These are phyloP conservation scores for Gleditsia sinensis DNA, from an alignment of 306 rosid genomes.

Conservation along the genomic window DNA sequence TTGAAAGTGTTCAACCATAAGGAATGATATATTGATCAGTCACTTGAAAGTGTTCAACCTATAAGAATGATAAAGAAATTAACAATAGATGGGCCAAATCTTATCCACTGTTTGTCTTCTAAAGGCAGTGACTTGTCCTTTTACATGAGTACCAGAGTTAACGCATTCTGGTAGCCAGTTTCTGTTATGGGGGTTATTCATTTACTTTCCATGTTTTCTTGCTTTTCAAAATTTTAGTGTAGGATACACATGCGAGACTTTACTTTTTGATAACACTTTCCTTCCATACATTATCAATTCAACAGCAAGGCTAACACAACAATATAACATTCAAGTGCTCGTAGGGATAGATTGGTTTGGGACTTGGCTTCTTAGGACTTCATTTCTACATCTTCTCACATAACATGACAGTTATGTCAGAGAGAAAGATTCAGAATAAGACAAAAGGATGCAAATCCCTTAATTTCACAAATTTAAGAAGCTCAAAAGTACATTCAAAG, in stretches of 20 bases:
- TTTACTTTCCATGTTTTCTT: neutral
- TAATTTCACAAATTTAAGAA: constrained; percentile 32
- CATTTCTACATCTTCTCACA: constrained; percentile 1
- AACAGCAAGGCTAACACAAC: neutral
- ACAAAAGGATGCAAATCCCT: constrained; percentile 21
- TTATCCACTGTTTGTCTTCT: constrained; percentile 1
- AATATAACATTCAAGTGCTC: neutral
- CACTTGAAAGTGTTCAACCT: constrained; percentile 2
- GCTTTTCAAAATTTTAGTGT: neutral
- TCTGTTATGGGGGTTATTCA: neutral
- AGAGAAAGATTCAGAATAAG: constrained; percentile 4
- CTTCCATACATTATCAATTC: constrained; percentile 3
- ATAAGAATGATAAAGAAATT: constrained; percentile 3
- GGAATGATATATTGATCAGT: constrained; percentile 10
- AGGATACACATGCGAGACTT: neutral
- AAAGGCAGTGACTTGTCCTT: neutral
- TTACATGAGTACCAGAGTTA: constrained; percentile 12
- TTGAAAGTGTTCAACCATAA: constrained; percentile 11
- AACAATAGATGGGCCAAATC: neutral
- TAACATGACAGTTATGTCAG: neutral
- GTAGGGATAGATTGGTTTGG: constrained; percentile 9
- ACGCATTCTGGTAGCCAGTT: constrained; percentile 23
- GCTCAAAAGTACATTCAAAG: constrained; percentile 27
- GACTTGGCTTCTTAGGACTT: constrained; percentile 3
- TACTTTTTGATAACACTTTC: neutral